phyloP scores from a whole-genome alignment of 2,329 filamentous ascomycete genomes.

The Sclerotinia glacialis region DNA sequence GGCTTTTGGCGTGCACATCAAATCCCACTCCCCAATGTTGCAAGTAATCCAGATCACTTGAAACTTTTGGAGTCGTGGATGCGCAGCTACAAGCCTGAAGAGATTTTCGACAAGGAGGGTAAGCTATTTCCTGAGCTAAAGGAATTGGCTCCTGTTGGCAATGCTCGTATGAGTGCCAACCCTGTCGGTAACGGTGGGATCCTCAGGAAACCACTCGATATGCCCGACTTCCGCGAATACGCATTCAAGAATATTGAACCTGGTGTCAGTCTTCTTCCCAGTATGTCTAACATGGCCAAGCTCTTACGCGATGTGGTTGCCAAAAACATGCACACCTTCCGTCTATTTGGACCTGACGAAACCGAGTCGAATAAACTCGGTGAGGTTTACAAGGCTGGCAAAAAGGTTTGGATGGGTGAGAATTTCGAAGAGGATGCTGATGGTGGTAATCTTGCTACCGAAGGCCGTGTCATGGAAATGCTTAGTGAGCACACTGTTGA shows the following conservation, averaged over 20 bases:
- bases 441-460: constrained; percentile 67
- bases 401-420: constrained; percentile 79
- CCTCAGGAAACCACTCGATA: constrained; percentile 62
- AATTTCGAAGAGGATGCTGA: constrained; percentile 74
- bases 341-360: constrained; percentile 76
- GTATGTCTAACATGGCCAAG: constrained; percentile 67
- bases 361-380: constrained; percentile 77
- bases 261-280: constrained; percentile 55
- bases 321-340: constrained; percentile 65
- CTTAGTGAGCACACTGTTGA: constrained; percentile 78
- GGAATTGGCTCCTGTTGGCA: constrained; percentile 62
- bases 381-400: constrained; percentile 67
- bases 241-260: constrained; percentile 59
- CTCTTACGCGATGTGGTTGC: constrained; percentile 68
- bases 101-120: constrained; percentile 64
- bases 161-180: constrained; percentile 72
- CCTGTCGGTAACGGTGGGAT: constrained; percentile 70
- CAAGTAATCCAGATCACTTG: constrained; percentile 62
- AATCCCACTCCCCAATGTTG: constrained; percentile 70
- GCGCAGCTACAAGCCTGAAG: constrained; percentile 70
- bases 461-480: constrained; percentile 78
- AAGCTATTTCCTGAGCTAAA: constrained; percentile 61
- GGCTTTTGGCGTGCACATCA: constrained; percentile 81
- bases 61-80: constrained; percentile 73
- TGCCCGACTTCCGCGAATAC: constrained; percentile 70